Conservation (phyloP, 2,329 filamentous ascomycete species). For the Elsinoe australis region DNA sequence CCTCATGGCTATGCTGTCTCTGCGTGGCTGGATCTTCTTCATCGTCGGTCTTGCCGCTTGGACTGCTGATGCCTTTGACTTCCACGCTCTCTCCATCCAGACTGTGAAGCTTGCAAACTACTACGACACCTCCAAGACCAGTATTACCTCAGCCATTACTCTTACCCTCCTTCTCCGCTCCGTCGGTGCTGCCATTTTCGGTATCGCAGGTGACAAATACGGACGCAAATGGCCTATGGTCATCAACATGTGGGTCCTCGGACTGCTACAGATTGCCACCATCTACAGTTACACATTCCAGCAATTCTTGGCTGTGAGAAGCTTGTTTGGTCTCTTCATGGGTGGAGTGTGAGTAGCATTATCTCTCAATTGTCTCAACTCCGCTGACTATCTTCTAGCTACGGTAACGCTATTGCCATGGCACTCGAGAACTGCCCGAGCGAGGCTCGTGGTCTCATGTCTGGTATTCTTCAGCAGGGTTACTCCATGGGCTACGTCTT, state of each 20-base stretch:
- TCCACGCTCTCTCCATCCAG: conserved; percentile 72
- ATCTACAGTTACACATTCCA: conserved; percentile 66
- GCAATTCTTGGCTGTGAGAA: conserved; percentile 66
- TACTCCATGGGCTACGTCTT: conserved; percentile 75
- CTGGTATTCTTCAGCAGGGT: conserved; percentile 73
- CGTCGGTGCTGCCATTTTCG: conserved; percentile 67
- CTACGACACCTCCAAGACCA: conserved; percentile 54
- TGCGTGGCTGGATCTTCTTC: conserved; percentile 66
- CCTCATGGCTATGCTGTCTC: conserved; percentile 56
- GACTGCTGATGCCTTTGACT: conserved; percentile 78
- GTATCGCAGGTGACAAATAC: conserved; percentile 68
- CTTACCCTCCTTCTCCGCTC: conserved; percentile 67
- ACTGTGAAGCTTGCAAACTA: conserved; percentile 60
- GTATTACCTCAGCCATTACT: conserved; percentile 67
- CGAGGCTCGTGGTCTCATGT: conserved; percentile 70
- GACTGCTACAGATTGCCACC: conserved; percentile 65
- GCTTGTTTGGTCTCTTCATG: conserved; percentile 71
- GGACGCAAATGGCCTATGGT: conserved; percentile 79
- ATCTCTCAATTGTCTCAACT: neutral
- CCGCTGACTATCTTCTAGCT: conserved; percentile 29
- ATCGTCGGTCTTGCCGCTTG: conserved; percentile 66
- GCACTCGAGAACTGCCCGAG: conserved; percentile 63
- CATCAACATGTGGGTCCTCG: conserved; percentile 65
- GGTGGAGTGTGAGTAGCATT: conserved; percentile 50
- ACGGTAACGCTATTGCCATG: conserved; percentile 72